Conservation (phyloP, 148 eudicot species). For the Camellia japonica region DNA sequence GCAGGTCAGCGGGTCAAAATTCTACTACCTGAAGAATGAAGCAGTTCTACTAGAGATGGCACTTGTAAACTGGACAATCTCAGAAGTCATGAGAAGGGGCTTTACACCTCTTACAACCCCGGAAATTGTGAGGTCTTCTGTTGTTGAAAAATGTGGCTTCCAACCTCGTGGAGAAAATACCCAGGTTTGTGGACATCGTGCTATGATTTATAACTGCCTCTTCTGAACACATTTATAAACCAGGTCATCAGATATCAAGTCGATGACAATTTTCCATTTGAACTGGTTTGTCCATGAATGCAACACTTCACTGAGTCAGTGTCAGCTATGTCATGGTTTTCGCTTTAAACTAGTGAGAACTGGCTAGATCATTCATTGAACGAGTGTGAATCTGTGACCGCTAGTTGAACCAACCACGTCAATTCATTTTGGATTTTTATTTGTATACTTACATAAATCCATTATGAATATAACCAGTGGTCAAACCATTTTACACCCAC, state of each 20-base stretch:
- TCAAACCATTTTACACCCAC: neutral
- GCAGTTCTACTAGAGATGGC: conserved; percentile 92
- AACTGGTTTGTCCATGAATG: neutral
- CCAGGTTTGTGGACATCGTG: conserved; percentile 44
- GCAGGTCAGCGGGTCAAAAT: conserved; percentile 92
- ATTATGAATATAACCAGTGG: neutral
- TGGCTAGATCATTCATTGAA: neutral
- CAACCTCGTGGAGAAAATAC: conserved; percentile 96
- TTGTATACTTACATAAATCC: neutral
- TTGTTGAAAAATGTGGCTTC: conserved; percentile 94
- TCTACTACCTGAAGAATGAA: conserved; percentile 90
- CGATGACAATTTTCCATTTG: neutral
- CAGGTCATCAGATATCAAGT: neutral
- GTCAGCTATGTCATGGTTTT: neutral
- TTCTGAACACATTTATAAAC: neutral
- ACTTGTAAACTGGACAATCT: conserved; percentile 80
- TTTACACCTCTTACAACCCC: conserved; percentile 88
- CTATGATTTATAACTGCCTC: neutral
- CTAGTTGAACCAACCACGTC: neutral
- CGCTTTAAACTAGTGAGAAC: neutral
- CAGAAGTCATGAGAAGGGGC: conserved; percentile 77
- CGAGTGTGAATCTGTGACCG: neutral
- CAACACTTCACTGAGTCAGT: neutral
- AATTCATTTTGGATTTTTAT: neutral
- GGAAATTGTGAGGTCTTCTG: conserved; percentile 78